Conservation (phyloP, 108 stramenopile genomes). For the Fistulifera pelliculosa region DNA sequence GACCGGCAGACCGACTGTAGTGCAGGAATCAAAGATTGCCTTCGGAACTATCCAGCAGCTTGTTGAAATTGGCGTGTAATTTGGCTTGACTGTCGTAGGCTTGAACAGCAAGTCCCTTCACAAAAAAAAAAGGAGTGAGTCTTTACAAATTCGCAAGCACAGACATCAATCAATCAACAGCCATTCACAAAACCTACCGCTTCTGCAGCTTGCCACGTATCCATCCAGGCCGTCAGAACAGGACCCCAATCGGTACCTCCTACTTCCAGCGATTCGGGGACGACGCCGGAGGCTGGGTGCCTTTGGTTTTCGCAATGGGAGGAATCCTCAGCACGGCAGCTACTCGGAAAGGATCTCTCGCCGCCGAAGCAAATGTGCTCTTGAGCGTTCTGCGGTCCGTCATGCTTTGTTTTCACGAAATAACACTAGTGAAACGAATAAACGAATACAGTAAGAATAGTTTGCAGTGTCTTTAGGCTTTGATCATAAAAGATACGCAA, state of each 20-base stretch:
- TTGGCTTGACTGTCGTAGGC: slow-evolving; percentile 52
- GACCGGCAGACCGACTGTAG: slow-evolving; percentile 61
- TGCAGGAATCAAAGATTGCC: slow-evolving; percentile 84
- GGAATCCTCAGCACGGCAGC: too few relatives aligned
- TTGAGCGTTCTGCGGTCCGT: too few relatives aligned
- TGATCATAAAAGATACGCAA: too few relatives aligned
- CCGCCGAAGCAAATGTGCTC: too few relatives aligned
- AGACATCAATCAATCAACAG: too few relatives aligned
- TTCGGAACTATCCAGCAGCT: slow-evolving; percentile 46
- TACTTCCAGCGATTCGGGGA: slow-evolving; percentile 19
- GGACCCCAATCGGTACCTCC: slow-evolving; percentile 52
- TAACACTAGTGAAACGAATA: too few relatives aligned
- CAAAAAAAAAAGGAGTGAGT: slow-evolving; percentile 4
- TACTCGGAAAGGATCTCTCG: too few relatives aligned
- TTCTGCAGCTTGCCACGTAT: slow-evolving; percentile 45
- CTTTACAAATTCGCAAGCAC: too few relatives aligned
- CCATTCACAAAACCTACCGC: slow-evolving; percentile 30
- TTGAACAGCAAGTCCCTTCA: slow-evolving; percentile 35
- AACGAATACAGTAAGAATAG: too few relatives aligned
- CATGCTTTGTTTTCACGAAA: too few relatives aligned
- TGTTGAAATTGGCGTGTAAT: slow-evolving; percentile 61
- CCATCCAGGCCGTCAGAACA: slow-evolving; percentile 43
- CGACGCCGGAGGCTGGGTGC: slow-evolving; percentile 1
- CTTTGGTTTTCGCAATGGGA: not conserved
- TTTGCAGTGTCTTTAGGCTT: too few relatives aligned